Conservation (phyloP, 495 filamentous ascomycete genomes). For the Penicillium salamii region DNA sequence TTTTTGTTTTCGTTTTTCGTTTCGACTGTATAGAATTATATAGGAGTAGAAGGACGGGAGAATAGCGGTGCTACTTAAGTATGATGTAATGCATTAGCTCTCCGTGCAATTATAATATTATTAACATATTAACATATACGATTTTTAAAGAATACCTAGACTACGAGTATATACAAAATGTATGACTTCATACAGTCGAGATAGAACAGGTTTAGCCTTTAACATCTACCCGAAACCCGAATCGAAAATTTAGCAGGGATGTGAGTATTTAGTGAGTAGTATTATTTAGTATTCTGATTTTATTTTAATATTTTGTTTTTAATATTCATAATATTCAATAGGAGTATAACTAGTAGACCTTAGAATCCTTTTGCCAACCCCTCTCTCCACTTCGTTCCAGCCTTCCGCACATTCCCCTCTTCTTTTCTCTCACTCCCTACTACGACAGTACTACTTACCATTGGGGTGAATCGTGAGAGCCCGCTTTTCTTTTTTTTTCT, state of each 20-base stretch:
- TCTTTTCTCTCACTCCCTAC: conserved; percentile 12
- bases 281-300: no score
- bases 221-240: not conserved
- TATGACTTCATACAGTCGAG: conserved; percentile 16
- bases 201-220: not conserved
- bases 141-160: no score
- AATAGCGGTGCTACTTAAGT: no score
- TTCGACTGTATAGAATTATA: not conserved
- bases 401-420: conserved; percentile 10
- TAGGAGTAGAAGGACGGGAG: no score
- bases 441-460: no score
- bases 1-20: no score
- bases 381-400: conserved; percentile 26
- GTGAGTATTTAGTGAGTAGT: no score
- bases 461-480: conserved; percentile 9
- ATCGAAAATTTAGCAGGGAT: no score
- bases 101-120: no score
- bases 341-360: no score
- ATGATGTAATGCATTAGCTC: not conserved
- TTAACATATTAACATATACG: no score
- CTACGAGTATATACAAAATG: no score
- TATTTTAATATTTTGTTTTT: not conserved
- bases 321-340: not conserved
- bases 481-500: conserved; percentile 8
- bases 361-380: conserved; percentile 1